These are phyloP conservation scores for Colletotrichum orbiculare DNA, from an alignment of 2,329 filamentous ascomycete species.

Conservation along the genomic window DNA sequence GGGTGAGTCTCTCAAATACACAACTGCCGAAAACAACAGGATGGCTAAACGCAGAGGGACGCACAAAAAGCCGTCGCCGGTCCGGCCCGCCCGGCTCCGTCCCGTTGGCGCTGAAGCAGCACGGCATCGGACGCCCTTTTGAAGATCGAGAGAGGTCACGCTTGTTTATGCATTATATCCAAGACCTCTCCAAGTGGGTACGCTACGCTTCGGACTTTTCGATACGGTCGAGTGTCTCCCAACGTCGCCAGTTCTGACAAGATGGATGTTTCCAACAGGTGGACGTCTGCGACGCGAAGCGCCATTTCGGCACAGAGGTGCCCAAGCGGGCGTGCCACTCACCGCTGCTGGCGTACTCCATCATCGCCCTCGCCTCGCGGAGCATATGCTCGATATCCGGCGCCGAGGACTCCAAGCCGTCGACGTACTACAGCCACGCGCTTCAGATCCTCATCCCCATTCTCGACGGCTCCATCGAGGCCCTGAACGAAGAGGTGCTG, in stretches of 20 bases:
- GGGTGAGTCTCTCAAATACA: background rate
- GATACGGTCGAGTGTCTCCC: too few species aligned
- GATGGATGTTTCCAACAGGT: constrained; percentile 42
- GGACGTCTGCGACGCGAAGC: constrained; percentile 53
- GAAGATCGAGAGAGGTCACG: constrained; percentile 18
- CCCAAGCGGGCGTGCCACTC: constrained; percentile 52
- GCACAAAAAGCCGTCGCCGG: background rate
- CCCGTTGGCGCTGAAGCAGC: constrained; percentile 2
- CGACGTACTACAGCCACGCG: constrained; percentile 54
- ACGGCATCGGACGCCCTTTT: constrained; percentile 22
- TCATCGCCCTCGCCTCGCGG: constrained; percentile 42
- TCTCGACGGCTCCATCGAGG: constrained; percentile 47
- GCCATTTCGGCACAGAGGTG: constrained; percentile 53
- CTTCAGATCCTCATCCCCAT: constrained; percentile 52
- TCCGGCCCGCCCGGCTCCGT: background rate
- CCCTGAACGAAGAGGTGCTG: constrained; percentile 51
- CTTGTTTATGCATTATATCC: constrained; percentile 28
- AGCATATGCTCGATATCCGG: constrained; percentile 38
- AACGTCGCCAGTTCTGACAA: background rate
- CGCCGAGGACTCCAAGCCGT: constrained; percentile 44
- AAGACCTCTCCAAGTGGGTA: constrained; percentile 22
- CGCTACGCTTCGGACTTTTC: background rate
- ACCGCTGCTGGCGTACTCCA: constrained; percentile 48
- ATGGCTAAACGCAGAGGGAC: too few species aligned
- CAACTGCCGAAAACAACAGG: background rate